Percentiles rank a stretch among this genome's conserved stretches.
Evolutionary conservation across 2,329 filamentous ascomycete genomes (phyloP).

Genomic region (Tolypocladium ovalisporum): DNA sequence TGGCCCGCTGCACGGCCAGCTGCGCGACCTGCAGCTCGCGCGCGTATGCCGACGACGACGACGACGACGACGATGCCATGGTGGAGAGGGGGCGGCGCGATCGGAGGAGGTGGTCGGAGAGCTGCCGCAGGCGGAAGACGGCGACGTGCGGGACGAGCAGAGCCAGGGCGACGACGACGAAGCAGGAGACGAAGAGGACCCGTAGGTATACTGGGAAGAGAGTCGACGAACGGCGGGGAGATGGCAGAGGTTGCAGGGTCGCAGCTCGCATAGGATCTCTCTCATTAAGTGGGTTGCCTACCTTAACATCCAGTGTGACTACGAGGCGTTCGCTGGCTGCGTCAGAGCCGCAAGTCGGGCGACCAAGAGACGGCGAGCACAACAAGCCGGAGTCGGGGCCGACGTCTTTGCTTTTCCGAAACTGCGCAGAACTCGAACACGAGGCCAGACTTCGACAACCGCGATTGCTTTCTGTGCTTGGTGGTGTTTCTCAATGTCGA

Average conservation of each 20-base stretch:
- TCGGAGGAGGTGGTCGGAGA: constrained; percentile 5
- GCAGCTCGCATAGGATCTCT: background rate
- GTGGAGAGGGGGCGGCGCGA: constrained; percentile 8
- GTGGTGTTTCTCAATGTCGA: background rate
- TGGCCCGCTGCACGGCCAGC: constrained; percentile 74
- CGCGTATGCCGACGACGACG: constrained; percentile 48
- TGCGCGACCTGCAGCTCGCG: constrained; percentile 76
- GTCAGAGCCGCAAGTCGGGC: background rate
- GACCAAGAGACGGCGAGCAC: background rate
- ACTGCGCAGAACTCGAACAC: no score
- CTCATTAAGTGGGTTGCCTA: background rate
- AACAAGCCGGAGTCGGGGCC: background rate
- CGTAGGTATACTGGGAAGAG: background rate
- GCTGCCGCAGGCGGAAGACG: constrained; percentile 13
- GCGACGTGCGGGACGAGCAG: constrained; percentile 12
- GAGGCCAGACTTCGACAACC: background rate
- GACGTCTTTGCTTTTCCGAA: background rate
- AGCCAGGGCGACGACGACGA: constrained; percentile 16
- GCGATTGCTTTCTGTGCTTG: background rate
- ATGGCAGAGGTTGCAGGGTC: background rate
- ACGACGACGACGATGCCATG: constrained; percentile 21
- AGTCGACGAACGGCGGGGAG: background rate
- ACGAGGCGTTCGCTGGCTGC: background rate
- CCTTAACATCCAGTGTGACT: background rate
- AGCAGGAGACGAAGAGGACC: constrained; percentile 1